Evolutionary conservation across 208 protist species (phyloP), one percentile per base, ranked within the genome.

Genomic region (Angomonas desouzai): DNA sequence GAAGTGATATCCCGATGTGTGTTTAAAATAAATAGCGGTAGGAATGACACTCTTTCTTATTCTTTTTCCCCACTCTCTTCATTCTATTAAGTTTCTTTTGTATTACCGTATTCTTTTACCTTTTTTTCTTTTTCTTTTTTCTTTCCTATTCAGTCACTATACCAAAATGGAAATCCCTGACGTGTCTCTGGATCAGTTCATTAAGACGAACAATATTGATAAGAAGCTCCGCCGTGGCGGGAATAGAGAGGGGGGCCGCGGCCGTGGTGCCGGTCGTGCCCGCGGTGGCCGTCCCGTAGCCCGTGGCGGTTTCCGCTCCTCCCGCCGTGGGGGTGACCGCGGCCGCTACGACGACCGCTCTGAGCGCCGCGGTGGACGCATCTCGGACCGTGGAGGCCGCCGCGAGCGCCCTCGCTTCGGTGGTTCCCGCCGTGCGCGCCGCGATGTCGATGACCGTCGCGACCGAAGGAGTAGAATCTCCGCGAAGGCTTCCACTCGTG

Each of bases 161-260:
- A 53, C 1, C 20, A 80, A 23, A 34, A 93, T 95, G 89, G 86
- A 95, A 66, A 89, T 93, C 56, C 66, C 81, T 13, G 86, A 95
- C 72, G 72, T 77, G 48, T 78, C 89, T 22, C 86, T 95, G 18
- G 77, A 74, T 38, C 80, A 95, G 60, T 77, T 89, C 64, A 95
- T 95, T 73, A 92, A 92, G 79, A 85, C 92, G 70, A 83, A 95
- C 68, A 89, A 91, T 51, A 92, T 91, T 34, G 79, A 62, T 51
- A 74, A 81, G 56, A 77, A 86, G 62, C 83, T 91, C 9, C 72
- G 74, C 38, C 34, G 29, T 33, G 30, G 58, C 38, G 25, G 36
- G 51, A 67, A 68, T 34, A 66, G 63, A 30, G 25, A 20, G 22
- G 51, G 40, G 20, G 55, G 71, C 56, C 34, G 30, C 25, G 61